phyloP scores from a whole-genome alignment of 768 basidiomycete genomes.

The Russula emetica region DNA sequence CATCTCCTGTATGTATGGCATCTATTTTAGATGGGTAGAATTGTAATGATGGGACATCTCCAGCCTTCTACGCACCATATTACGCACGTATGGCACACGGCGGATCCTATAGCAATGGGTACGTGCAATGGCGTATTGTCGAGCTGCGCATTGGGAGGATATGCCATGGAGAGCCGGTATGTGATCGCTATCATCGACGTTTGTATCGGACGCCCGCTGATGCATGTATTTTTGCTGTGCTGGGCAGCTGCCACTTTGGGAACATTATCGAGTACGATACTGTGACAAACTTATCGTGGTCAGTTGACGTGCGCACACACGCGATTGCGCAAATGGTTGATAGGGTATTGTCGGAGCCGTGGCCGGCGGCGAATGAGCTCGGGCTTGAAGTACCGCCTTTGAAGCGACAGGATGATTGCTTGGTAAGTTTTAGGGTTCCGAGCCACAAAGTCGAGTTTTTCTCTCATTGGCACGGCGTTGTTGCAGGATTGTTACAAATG shows the following conservation, averaged over 20 bases:
- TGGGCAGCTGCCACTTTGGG: conserved; percentile 75
- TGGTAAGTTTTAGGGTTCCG: conserved; percentile 42
- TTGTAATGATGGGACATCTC: too few species aligned
- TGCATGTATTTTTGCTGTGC: neutral
- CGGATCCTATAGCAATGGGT: conserved; percentile 90
- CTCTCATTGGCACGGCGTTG: neutral
- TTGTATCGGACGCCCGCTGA: neutral
- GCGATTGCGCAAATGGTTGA: conserved; percentile 78
- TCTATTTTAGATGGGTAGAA: conserved; percentile 3
- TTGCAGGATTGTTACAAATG: conserved; percentile 64
- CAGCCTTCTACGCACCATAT: conserved; percentile 71
- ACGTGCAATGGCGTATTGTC: conserved; percentile 74
- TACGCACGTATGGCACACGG: conserved; percentile 89
- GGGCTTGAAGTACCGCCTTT: conserved; percentile 62
- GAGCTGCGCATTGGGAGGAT: conserved; percentile 76
- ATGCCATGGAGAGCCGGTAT: conserved; percentile 72
- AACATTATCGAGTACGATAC: conserved; percentile 90
- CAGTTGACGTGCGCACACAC: conserved; percentile 77
- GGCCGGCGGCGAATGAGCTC: conserved; percentile 56
- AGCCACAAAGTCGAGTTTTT: neutral
- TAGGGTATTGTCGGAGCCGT: conserved; percentile 61
- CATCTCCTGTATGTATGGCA: conserved; percentile 61
- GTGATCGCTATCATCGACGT: conserved; percentile 15
- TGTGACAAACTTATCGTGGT: conserved; percentile 79
- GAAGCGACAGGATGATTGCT: conserved; percentile 55